These are phyloP conservation scores for Cnidoscolus chayamansa DNA, from an alignment of 441 rosid species.

Conservation along the genomic window DNA sequence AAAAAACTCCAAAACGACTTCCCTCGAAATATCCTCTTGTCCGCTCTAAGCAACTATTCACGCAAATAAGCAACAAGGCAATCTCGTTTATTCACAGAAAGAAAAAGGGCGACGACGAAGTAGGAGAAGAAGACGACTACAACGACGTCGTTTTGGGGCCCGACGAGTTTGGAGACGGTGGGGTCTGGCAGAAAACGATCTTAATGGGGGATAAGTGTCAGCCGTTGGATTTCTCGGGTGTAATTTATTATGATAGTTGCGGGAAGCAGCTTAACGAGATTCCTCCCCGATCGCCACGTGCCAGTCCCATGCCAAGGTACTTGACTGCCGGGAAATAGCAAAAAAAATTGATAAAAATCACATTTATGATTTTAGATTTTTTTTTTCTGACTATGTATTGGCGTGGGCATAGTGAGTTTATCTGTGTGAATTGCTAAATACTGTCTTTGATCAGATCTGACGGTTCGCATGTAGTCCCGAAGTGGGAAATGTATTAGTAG, in stretches of 20 bases:
- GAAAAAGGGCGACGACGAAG: slow-evolving; percentile 14
- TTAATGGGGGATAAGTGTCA: slow-evolving; percentile 88
- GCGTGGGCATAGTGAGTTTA: no score
- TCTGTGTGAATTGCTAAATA: no score
- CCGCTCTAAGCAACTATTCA: slow-evolving; percentile 40
- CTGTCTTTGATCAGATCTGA: no score
- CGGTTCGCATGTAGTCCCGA: no score
- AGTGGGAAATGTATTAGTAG: no score
- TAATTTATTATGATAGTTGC: slow-evolving; percentile 57
- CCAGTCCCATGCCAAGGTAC: slow-evolving; percentile 54
- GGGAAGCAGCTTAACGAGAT: slow-evolving; percentile 51
- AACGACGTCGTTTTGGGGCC: slow-evolving; percentile 19
- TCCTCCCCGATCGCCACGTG: slow-evolving; percentile 70
- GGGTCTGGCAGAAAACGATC: slow-evolving; percentile 73
- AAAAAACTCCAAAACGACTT: slow-evolving; percentile 12
- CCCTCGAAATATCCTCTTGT: slow-evolving; percentile 25
- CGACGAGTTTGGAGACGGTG: slow-evolving; percentile 66
- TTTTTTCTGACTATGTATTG: not conserved
- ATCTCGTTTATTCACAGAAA: slow-evolving; percentile 37
- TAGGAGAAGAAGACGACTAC: no score
- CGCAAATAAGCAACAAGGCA: slow-evolving; percentile 55
- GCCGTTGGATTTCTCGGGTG: slow-evolving; percentile 80
- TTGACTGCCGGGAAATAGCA: slow-evolving; percentile 3
- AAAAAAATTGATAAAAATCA: not conserved
- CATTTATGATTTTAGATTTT: no score